These are phyloP conservation scores for Claviceps sorghi DNA, from an alignment of 2,329 filamentous ascomycete species.

Conservation along the genomic window DNA sequence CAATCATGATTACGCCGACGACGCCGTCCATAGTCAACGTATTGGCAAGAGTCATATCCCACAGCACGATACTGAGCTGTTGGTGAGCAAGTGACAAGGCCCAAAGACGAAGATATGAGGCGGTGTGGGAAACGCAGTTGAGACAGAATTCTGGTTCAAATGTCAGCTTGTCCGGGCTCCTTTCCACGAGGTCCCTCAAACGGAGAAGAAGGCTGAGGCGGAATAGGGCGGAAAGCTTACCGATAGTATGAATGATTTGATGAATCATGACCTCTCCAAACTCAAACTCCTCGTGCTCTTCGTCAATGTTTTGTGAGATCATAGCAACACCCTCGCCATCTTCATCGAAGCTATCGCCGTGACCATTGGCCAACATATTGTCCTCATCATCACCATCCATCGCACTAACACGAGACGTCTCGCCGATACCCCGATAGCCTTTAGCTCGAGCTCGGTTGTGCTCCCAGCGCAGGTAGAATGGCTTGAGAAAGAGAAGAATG, in stretches of 20 bases:
- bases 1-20: constrained; percentile 63
- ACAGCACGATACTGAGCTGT: constrained; percentile 89
- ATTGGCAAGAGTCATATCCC: constrained; percentile 83
- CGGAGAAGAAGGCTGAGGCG: not conserved
- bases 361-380: constrained; percentile 34
- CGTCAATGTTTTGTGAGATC: constrained; percentile 73
- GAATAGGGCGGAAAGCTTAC: constrained; percentile 28
- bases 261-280: constrained; percentile 98
- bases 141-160: constrained; percentile 70
- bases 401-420: constrained; percentile 75
- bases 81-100: constrained; percentile 94
- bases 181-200: not conserved
- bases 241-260: constrained; percentile 96
- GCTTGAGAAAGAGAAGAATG: constrained; percentile 84
- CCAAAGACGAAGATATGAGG: constrained; percentile 97
- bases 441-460: constrained; percentile 76
- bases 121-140: constrained; percentile 97
- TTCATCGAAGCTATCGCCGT: constrained; percentile 43
- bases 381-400: constrained; percentile 77
- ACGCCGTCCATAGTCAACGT: constrained; percentile 54
- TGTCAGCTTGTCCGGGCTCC: constrained; percentile 15
- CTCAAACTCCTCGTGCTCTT: constrained; percentile 92
- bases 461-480: constrained; percentile 86
- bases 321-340: constrained; percentile 75
- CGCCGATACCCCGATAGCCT: constrained; percentile 87